These are phyloP conservation scores for Phaeosphaeriaceae sp. DNA, from an alignment of 2,329 filamentous ascomycete species.

Conservation along the genomic window DNA sequence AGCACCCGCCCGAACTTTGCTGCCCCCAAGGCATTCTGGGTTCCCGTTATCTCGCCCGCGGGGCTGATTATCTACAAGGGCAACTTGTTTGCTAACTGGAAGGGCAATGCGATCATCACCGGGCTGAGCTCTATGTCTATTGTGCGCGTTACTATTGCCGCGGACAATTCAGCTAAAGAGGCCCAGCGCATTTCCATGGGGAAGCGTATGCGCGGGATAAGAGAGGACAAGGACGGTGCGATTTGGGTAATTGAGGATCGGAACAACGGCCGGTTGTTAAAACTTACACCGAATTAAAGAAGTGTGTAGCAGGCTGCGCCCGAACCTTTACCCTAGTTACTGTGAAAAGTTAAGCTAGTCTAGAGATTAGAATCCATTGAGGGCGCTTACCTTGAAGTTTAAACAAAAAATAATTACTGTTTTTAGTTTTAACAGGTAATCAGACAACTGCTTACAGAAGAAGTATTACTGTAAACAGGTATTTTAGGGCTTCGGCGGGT, in stretches of 20 bases:
- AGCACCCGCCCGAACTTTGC: constrained; percentile 20
- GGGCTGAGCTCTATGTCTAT: constrained; percentile 16
- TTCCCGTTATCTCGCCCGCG: constrained; percentile 23
- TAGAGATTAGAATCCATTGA: too few relatives aligned
- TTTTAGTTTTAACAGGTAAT: too few relatives aligned
- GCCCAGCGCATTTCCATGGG: constrained; percentile 25
- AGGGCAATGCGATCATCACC: constrained; percentile 26
- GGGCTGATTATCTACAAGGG: constrained; percentile 27
- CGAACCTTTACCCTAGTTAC: too few relatives aligned
- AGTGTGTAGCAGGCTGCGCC: too few relatives aligned
- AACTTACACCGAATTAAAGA: constrained; percentile 22
- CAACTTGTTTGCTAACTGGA: constrained; percentile 21
- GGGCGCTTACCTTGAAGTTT: too few relatives aligned
- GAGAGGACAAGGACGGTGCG: constrained; percentile 23
- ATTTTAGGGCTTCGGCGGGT: too few relatives aligned
- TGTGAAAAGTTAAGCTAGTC: too few relatives aligned
- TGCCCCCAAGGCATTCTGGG: constrained; percentile 21
- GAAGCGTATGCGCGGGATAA: constrained; percentile 25
- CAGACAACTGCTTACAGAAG: too few relatives aligned
- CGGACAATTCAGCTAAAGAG: constrained; percentile 21
- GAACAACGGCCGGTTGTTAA: constrained; percentile 16
- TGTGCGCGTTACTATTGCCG: constrained; percentile 22
- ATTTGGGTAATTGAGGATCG: constrained; percentile 26
- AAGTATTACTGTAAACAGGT: too few relatives aligned
- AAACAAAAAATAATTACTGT: too few relatives aligned